Evolutionary conservation across 345 rosid genomes (phyloP).

Genomic region (Bruguiera sexangula): DNA sequence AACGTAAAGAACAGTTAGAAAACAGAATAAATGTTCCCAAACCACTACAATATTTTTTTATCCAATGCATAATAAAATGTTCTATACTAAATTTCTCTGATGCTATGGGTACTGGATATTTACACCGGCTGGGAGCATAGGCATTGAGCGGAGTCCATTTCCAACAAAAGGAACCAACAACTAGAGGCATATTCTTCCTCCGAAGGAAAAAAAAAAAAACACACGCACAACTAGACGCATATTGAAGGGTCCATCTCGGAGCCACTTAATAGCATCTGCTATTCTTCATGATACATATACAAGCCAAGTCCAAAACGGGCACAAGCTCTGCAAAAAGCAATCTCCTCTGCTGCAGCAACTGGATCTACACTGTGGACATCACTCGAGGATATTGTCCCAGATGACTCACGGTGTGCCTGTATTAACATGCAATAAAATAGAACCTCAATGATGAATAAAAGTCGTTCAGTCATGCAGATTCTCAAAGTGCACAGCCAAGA

Average conservation of each 20-base stretch:
- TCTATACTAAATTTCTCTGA: too few species aligned
- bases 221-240: neutral
- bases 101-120: constrained; percentile 4
- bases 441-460: neutral
- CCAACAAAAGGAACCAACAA: constrained; percentile 2
- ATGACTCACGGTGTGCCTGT: constrained; percentile 92
- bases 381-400: constrained; percentile 63
- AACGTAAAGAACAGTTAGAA: too few species aligned
- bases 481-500: neutral
- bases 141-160: constrained; percentile 6
- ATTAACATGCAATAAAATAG: neutral
- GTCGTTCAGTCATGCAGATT: neutral
- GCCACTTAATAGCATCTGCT: constrained; percentile 24
- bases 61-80: too few species aligned
- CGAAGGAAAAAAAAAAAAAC: neutral
- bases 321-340: constrained; percentile 92
- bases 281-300: constrained; percentile 79
- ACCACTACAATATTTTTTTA: too few species aligned
- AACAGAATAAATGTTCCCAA: too few species aligned
- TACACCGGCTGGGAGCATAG: constrained; percentile 17
- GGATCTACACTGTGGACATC: constrained; percentile 51
- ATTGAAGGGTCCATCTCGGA: constrained; percentile 3
- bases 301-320: constrained; percentile 96
- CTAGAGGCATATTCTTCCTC: neutral
- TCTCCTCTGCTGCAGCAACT: constrained; percentile 91